phyloP scores from a whole-genome alignment of 805 yeast genomes.

The Metschnikowia borealis region DNA sequence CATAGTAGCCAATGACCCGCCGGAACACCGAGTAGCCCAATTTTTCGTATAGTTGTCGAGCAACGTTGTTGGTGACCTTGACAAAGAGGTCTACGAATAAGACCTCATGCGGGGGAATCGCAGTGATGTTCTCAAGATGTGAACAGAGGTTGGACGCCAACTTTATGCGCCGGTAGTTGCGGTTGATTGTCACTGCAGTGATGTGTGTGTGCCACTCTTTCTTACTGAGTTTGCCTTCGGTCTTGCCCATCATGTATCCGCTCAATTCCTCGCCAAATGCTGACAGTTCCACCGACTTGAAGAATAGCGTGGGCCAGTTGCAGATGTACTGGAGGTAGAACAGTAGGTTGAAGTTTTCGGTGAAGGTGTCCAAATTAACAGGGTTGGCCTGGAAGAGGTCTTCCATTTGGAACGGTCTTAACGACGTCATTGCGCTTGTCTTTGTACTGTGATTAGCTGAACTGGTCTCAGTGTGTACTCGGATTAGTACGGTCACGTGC shows the following conservation, averaged over 20 bases:
- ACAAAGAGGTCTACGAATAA: conserved; percentile 90
- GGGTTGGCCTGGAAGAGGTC: conserved; percentile 72
- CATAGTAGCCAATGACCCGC: conserved; percentile 87
- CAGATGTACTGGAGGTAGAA: conserved; percentile 82
- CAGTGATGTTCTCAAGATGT: conserved; percentile 66
- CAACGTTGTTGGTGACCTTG: conserved; percentile 76
- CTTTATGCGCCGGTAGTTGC: conserved; percentile 78
- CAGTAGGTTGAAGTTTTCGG: conserved; percentile 83
- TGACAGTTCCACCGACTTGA: conserved; percentile 54
- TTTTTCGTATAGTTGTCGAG: conserved; percentile 77
- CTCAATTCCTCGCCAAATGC: conserved; percentile 27
- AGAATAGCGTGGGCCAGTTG: conserved; percentile 86
- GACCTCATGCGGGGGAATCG: conserved; percentile 69
- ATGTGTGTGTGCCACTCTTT: conserved; percentile 95
- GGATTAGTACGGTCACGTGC: neutral
- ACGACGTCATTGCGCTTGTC: conserved; percentile 63
- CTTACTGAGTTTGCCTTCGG: conserved; percentile 67
- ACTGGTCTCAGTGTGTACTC: neutral
- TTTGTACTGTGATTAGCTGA: neutral
- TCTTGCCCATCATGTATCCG: conserved; percentile 93
- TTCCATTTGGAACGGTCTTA: conserved; percentile 82
- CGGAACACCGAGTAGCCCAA: conserved; percentile 82
- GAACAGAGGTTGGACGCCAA: conserved; percentile 77
- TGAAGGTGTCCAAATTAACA: conserved; percentile 81
- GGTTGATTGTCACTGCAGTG: conserved; percentile 89